Evolutionary conservation across 2,329 filamentous ascomycete species (phyloP).

Genomic region (Aspergillus novoparasiticus): DNA sequence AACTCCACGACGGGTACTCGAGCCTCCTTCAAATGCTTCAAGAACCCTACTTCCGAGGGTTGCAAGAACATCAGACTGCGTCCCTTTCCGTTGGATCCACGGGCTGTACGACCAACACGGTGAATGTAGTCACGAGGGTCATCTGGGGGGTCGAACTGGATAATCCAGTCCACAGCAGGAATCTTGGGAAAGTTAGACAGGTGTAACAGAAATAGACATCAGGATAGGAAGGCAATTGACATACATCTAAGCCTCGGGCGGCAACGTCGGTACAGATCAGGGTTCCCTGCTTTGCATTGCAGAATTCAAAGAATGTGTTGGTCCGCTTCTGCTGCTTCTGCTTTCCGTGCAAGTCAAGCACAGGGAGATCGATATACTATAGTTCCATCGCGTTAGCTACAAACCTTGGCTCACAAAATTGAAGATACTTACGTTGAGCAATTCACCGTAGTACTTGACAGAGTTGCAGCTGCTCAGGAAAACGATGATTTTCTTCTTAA

Average conservation of each 20-base stretch:
- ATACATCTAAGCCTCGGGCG: conserved; percentile 83
- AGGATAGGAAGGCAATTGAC: conserved; percentile 27
- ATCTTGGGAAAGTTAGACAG: conserved; percentile 57
- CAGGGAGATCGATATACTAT: conserved; percentile 84
- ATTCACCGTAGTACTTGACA: conserved; percentile 92
- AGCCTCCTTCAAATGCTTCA: conserved; percentile 86
- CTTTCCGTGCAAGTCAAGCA: conserved; percentile 86
- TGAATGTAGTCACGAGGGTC: conserved; percentile 92
- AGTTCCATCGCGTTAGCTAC: background rate
- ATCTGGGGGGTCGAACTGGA: conserved; percentile 94
- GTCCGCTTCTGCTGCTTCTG: conserved; percentile 99
- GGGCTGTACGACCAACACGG: conserved; percentile 90
- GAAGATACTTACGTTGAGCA: conserved; percentile 65
- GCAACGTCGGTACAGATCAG: conserved; percentile 97
- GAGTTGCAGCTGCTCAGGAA: conserved; percentile 93
- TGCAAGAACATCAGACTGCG: conserved; percentile 91
- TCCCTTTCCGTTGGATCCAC: conserved; percentile 80
- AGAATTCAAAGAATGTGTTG: conserved; percentile 97
- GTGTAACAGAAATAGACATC: background rate
- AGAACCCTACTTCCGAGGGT: conserved; percentile 87
- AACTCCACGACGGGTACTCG: conserved; percentile 94
- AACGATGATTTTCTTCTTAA: conserved; percentile 96
- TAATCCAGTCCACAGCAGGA: conserved; percentile 91
- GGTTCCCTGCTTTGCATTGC: conserved; percentile 79
- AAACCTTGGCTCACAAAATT: background rate